A percentile compares a stretch with the other conserved stretches of the same genome.
These are phyloP conservation scores for Candida dajiaensis DNA, from an alignment of 805 yeast species.

Conservation along the genomic window DNA sequence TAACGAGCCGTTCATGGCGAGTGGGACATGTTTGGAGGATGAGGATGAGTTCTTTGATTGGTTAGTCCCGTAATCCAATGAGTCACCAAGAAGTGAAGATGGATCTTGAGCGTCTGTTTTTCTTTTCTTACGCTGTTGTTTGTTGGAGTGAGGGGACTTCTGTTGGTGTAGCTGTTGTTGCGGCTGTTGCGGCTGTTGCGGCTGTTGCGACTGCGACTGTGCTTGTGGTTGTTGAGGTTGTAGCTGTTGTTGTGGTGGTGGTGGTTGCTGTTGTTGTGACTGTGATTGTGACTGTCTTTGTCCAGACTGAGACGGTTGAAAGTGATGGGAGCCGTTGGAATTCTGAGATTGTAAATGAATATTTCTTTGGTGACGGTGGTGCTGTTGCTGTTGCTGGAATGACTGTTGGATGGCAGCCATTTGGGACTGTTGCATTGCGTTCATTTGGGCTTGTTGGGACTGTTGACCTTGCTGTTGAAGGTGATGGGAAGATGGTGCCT, in stretches of 20 bases:
- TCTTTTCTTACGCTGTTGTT: slow-evolving; percentile 14
- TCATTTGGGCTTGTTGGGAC: slow-evolving; percentile 10
- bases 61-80: slow-evolving; percentile 4
- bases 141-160: slow-evolving; percentile 3
- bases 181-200: slow-evolving; percentile 10
- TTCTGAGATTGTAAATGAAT: slow-evolving; percentile 5
- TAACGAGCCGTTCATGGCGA: slow-evolving; percentile 4
- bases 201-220: slow-evolving; percentile 3
- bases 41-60: slow-evolving; percentile 6
- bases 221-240: slow-evolving; percentile 6
- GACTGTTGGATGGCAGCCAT: slow-evolving; percentile 11
- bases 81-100: slow-evolving; percentile 15
- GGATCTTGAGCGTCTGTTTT: slow-evolving; percentile 12
- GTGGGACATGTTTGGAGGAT: slow-evolving; percentile 9
- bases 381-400: slow-evolving; percentile 15
- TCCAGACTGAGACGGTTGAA: slow-evolving; percentile 3
- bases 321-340: slow-evolving; percentile 1
- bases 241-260: slow-evolving; percentile 7
- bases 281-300: background rate
- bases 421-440: background rate
- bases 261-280: slow-evolving; percentile 8
- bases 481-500: slow-evolving; percentile 3
- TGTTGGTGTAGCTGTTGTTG: slow-evolving; percentile 5
- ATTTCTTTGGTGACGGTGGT: slow-evolving; percentile 7
- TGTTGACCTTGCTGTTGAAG: slow-evolving; percentile 4